These are phyloP conservation scores for Aspergillus sp. DNA, from an alignment of 2,329 filamentous ascomycete genomes.

Conservation along the genomic window DNA sequence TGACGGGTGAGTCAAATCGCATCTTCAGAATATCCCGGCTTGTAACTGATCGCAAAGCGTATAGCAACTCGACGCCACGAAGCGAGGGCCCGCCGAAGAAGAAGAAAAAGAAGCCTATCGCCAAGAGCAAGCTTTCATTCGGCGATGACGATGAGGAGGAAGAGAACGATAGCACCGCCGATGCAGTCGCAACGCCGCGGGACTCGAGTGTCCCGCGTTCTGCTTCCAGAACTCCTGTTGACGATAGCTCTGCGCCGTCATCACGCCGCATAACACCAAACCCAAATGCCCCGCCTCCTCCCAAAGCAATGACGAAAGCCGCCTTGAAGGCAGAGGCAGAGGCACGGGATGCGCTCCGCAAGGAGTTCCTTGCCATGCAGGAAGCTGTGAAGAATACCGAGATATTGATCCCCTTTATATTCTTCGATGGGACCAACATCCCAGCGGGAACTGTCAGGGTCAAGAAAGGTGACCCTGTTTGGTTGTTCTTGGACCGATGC, in stretches of 20 bases:
- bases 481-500: constrained; percentile 90
- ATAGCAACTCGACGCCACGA: constrained; percentile 55
- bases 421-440: constrained; percentile 91
- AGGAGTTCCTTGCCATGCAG: constrained; percentile 80
- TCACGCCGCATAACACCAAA: constrained; percentile 46
- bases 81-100: constrained; percentile 50
- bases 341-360: constrained; percentile 71
- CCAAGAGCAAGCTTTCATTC: constrained; percentile 64
- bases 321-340: constrained; percentile 77
- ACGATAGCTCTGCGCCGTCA: constrained; percentile 30
- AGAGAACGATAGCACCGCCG: constrained; percentile 46
- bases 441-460: constrained; percentile 81
- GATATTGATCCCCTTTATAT: constrained; percentile 90
- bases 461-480: constrained; percentile 90
- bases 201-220: constrained; percentile 43
- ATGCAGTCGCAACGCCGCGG: constrained; percentile 38
- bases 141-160: constrained; percentile 65
- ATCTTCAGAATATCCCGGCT: not conserved
- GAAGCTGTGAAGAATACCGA: constrained; percentile 86
- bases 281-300: constrained; percentile 54
- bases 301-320: constrained; percentile 75
- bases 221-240: constrained; percentile 40
- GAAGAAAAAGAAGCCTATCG: constrained; percentile 61
- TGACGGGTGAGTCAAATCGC: constrained; percentile 58
- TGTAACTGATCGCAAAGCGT: constrained; percentile 58